Conservation (phyloP, 192 early-diverging fungal genomes). For the Coemansia aciculifera region DNA sequence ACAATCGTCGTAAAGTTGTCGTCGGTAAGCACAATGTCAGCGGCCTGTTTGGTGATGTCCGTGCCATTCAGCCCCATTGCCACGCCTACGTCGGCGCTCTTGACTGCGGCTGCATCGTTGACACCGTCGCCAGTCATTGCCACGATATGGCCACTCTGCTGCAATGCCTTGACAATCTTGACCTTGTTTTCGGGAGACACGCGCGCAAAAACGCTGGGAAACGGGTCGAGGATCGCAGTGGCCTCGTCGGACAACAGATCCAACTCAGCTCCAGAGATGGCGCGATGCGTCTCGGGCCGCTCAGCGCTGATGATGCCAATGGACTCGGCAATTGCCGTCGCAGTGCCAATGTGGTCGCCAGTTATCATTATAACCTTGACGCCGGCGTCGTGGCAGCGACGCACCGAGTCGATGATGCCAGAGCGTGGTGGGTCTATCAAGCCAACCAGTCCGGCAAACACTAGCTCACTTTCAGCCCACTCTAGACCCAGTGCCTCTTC, state of each 20-base stretch:
- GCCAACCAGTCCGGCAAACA: constrained; percentile 89
- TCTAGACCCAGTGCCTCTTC: constrained; percentile 41
- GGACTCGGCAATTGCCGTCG: constrained; percentile 86
- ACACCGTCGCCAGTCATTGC: constrained; percentile 98
- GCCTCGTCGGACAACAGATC: constrained; percentile 90
- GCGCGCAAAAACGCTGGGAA: constrained; percentile 96
- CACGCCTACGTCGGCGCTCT: constrained; percentile 92
- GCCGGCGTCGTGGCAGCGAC: constrained; percentile 84
- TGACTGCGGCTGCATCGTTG: constrained; percentile 95
- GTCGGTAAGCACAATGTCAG: constrained; percentile 92
- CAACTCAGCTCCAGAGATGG: constrained; percentile 86
- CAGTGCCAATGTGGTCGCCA: constrained; percentile 93
- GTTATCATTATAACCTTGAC: constrained; percentile 98
- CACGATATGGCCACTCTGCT: constrained; percentile 71
- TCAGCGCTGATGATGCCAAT: constrained; percentile 80
- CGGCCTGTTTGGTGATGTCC: constrained; percentile 98
- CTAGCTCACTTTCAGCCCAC: constrained; percentile 68
- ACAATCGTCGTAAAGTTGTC: constrained; percentile 98
- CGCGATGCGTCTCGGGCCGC: constrained; percentile 59
- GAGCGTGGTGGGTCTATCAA: constrained; percentile 89
- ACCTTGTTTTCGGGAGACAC: constrained; percentile 96
- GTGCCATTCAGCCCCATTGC: constrained; percentile 97
- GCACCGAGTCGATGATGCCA: constrained; percentile 80
- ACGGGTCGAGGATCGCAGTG: constrained; percentile 74
- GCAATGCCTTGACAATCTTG: constrained; percentile 89